phyloP scores from a whole-genome alignment of 2,329 filamentous ascomycete species.

The Sclerotinia spermophila region DNA sequence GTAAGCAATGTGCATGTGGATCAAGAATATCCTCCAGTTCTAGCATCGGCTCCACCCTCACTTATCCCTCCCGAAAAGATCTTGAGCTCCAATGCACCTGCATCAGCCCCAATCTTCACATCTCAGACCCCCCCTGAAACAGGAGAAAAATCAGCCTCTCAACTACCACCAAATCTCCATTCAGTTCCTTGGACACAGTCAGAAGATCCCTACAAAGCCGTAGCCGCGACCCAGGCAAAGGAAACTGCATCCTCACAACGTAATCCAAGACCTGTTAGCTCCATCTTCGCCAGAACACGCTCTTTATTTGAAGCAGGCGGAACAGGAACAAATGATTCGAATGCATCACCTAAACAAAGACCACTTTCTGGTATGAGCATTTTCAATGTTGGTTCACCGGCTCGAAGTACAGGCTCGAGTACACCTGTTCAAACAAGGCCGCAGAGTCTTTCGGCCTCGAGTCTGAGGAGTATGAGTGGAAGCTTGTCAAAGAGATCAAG shows the following conservation, averaged over 20 bases:
- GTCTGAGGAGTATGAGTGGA: background rate
- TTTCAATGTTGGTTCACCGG: background rate
- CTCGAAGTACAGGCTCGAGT: no score
- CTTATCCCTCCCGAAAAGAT: background rate
- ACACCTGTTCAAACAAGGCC: slow-evolving; percentile 1
- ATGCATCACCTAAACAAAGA: slow-evolving; percentile 14
- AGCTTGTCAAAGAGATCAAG: background rate
- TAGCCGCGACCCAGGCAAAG: background rate
- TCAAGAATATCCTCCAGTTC: slow-evolving; percentile 9
- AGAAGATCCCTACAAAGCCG: background rate
- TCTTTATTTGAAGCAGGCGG: slow-evolving; percentile 32
- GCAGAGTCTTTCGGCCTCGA: slow-evolving; percentile 1
- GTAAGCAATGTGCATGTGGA: slow-evolving; percentile 9
- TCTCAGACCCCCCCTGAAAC: background rate
- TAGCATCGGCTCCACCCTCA: background rate
- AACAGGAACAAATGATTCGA: slow-evolving; percentile 10
- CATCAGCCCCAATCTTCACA: background rate
- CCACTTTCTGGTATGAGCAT: slow-evolving; percentile 4
- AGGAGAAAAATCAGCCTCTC: background rate
- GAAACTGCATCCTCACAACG: background rate
- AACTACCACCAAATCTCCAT: background rate
- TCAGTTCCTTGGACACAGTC: slow-evolving; percentile 10
- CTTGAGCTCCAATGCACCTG: slow-evolving; percentile 4
- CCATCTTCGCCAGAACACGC: slow-evolving; percentile 31
- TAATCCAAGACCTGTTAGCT: slow-evolving; percentile 19